Evolutionary conservation across 2,329 filamentous ascomycete genomes (phyloP).

Genomic region (Aspergillus chevalieri): DNA sequence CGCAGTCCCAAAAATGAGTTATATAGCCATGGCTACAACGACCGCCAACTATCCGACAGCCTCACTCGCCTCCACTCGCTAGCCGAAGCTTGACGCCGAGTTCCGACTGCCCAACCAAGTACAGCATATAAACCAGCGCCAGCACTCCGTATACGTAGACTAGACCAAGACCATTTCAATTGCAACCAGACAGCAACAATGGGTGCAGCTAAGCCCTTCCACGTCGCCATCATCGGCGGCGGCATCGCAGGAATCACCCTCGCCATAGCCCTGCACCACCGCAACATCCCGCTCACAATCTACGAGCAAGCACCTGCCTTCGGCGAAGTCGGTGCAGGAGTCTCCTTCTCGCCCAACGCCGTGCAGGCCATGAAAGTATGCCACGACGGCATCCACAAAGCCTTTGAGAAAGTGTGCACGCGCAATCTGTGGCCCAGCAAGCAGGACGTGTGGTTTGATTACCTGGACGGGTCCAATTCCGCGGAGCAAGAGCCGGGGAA

Average conservation of each 20-base stretch:
- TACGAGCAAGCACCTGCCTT: constrained; percentile 35
- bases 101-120: too few species aligned
- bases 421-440: constrained; percentile 29
- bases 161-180: too few species aligned
- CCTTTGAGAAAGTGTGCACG: constrained; percentile 27
- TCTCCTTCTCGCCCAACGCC: constrained; percentile 35
- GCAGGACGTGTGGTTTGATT: constrained; percentile 19
- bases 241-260: constrained; percentile 33
- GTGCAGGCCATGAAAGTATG: constrained; percentile 17
- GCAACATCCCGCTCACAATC: constrained; percentile 25
- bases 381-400: constrained; percentile 24
- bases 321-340: constrained; percentile 33
- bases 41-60: too few species aligned
- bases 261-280: constrained; percentile 30
- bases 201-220: constrained; percentile 4
- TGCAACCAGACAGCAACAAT: too few species aligned
- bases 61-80: too few species aligned
- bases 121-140: too few species aligned
- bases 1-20: too few species aligned
- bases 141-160: too few species aligned
- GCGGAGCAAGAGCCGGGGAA: constrained; percentile 2
- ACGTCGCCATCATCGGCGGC: constrained; percentile 30
- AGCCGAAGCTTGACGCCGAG: too few species aligned
- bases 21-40: too few species aligned
- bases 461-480: constrained; percentile 14